These are phyloP conservation scores for Scleroderma citrinum DNA, from an alignment of 768 basidiomycete genomes.

Conservation along the genomic window DNA sequence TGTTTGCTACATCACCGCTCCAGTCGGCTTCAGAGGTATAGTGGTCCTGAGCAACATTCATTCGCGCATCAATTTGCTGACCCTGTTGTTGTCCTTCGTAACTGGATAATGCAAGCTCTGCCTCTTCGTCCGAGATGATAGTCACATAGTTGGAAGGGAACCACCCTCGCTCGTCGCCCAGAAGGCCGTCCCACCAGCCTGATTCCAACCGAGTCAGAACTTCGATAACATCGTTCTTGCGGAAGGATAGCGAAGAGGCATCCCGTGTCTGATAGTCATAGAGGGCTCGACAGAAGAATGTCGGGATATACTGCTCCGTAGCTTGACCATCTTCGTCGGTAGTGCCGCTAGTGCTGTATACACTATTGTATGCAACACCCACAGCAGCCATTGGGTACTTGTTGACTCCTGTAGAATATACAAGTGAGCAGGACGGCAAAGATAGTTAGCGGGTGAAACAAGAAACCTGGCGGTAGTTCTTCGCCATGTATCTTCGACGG, in stretches of 20 bases:
- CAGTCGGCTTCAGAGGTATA: slow-evolving; percentile 43
- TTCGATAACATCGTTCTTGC: slow-evolving; percentile 85
- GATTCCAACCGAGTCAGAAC: slow-evolving; percentile 86
- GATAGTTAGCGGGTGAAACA: slow-evolving; percentile 6
- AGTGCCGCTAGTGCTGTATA: slow-evolving; percentile 18
- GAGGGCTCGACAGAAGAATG: slow-evolving; percentile 85
- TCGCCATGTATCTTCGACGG: slow-evolving; percentile 8
- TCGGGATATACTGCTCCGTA: slow-evolving; percentile 57
- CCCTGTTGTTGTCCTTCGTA: slow-evolving; percentile 10
- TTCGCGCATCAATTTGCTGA: slow-evolving; percentile 11
- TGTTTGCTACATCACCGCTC: slow-evolving; percentile 21
- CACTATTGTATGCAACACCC: slow-evolving; percentile 16
- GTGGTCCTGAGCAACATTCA: slow-evolving; percentile 19
- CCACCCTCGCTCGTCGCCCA: slow-evolving; percentile 89
- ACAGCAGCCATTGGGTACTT: slow-evolving; percentile 21
- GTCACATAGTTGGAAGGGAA: slow-evolving; percentile 96
- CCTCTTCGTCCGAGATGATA: slow-evolving; percentile 74
- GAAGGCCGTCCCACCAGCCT: slow-evolving; percentile 98
- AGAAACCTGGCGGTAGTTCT: no score
- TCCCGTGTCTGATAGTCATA: slow-evolving; percentile 92
- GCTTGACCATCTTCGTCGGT: slow-evolving; percentile 17
- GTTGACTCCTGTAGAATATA: background rate
- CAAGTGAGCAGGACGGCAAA: slow-evolving; percentile 4
- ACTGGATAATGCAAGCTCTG: slow-evolving; percentile 53
- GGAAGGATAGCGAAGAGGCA: slow-evolving; percentile 83